phyloP scores from a whole-genome alignment of 2,329 filamentous ascomycete species.

The Penicillium sp. region DNA sequence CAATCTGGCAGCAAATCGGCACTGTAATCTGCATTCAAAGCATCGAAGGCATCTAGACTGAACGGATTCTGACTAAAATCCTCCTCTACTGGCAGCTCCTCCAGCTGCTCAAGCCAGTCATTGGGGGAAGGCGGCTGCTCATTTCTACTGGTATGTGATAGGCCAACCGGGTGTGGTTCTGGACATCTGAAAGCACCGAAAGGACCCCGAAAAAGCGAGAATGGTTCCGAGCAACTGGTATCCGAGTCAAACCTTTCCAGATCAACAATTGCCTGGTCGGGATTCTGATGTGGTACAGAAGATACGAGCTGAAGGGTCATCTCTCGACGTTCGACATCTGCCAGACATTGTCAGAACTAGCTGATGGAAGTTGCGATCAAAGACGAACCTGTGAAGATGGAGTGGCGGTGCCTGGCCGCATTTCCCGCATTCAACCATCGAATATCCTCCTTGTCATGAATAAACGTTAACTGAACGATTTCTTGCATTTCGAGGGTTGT shows the following conservation, averaged over 20 bases:
- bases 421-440: constrained; percentile 11
- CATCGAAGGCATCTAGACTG: background rate
- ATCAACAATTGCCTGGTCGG: constrained; percentile 8
- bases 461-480: constrained; percentile 4
- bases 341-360: background rate
- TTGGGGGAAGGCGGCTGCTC: background rate
- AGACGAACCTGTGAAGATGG: constrained; percentile 11
- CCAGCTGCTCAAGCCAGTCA: background rate
- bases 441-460: constrained; percentile 9
- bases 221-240: background rate
- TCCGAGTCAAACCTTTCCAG: constrained; percentile 7
- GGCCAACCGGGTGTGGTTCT: background rate
- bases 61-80: background rate
- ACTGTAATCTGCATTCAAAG: background rate
- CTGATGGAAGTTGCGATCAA: background rate
- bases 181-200: constrained; percentile 11
- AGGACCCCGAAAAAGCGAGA: constrained; percentile 10
- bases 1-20: background rate
- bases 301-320: constrained; percentile 10
- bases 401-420: constrained; percentile 11
- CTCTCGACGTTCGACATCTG: constrained; percentile 9
- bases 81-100: background rate
- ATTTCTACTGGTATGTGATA: background rate
- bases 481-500: background rate
- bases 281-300: constrained; percentile 1